Percentiles rank a stretch among this genome's conserved stretches.
Conservation (phyloP, 345 rosid species). For the Limnanthes douglasii region DNA sequence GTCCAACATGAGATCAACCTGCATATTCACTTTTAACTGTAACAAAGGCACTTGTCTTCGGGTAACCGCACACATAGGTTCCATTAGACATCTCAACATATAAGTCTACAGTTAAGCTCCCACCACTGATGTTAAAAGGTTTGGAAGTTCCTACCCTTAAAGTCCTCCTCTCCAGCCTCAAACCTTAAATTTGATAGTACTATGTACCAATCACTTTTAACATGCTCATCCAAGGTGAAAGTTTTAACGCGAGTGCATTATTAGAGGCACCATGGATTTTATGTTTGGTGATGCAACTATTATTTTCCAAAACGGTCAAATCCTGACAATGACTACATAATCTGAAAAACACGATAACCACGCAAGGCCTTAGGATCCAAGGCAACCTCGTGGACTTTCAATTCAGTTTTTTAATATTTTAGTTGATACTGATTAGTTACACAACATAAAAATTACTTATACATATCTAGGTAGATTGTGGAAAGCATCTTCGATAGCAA, state of each 20-base stretch:
- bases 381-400: slow-evolving; percentile 66
- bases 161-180: too few species aligned
- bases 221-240: slow-evolving; percentile 84
- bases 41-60: too few species aligned
- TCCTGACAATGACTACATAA: slow-evolving; percentile 44
- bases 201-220: too few species aligned
- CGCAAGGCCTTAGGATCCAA: slow-evolving; percentile 70
- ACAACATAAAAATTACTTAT: slow-evolving; percentile 18
- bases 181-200: too few species aligned
- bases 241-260: slow-evolving; percentile 66
- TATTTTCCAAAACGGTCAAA: slow-evolving; percentile 61
- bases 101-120: too few species aligned
- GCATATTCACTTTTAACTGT: too few species aligned
- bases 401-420: slow-evolving; percentile 67
- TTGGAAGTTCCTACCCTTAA: too few species aligned
- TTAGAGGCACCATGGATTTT: slow-evolving; percentile 77
- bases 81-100: too few species aligned
- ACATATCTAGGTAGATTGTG: slow-evolving; percentile 85
- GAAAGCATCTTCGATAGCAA: slow-evolving; percentile 66
- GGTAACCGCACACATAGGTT: too few species aligned
- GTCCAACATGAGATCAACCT: too few species aligned
- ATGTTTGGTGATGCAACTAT: slow-evolving; percentile 69
- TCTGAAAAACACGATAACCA: slow-evolving; percentile 71
- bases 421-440: slow-evolving; percentile 43
- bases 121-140: too few species aligned